Conservation (phyloP, 352 stramenopile species). For the Phytophthora ohioensis region DNA sequence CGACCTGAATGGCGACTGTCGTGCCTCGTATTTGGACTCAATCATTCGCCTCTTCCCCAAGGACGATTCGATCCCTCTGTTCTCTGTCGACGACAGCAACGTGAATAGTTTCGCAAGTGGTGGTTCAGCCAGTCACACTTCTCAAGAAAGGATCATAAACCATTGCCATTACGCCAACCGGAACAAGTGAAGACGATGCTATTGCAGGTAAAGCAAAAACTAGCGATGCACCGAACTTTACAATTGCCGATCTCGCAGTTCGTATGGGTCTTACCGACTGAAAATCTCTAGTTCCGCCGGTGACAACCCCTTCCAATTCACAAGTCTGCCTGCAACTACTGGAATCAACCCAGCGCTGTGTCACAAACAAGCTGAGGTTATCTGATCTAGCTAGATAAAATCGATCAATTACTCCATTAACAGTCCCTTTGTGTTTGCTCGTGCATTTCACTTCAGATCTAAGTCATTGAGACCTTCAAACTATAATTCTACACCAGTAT, state of each 20-base stretch:
- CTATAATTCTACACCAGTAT: too few species aligned
- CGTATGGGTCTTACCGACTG: constrained; percentile 43
- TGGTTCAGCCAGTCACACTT: constrained; percentile 53
- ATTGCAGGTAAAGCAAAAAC: constrained; percentile 31
- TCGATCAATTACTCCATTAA: too few species aligned
- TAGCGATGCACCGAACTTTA: constrained; percentile 39
- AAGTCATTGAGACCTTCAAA: too few species aligned
- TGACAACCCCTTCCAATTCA: constrained; percentile 26
- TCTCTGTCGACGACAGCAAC: constrained; percentile 52
- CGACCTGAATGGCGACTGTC: constrained; percentile 74
- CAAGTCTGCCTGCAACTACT: constrained; percentile 18
- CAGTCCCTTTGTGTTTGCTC: too few species aligned
- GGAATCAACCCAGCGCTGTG: constrained; percentile 22
- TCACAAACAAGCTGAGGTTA: constrained; percentile 19
- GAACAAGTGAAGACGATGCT: constrained; percentile 28
- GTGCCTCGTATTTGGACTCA: constrained; percentile 59
- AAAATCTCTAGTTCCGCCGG: constrained; percentile 43
- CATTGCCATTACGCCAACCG: constrained; percentile 46
- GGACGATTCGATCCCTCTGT: constrained; percentile 26
- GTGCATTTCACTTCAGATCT: too few species aligned
- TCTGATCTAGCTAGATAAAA: constrained; percentile 17
- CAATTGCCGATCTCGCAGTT: constrained; percentile 22
- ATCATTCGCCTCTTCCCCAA: constrained; percentile 62
- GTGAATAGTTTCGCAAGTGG: constrained; percentile 31
- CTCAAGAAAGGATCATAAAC: constrained; percentile 58